These are phyloP conservation scores for Periconia digitata DNA, from an alignment of 2,329 filamentous ascomycete species.

Conservation along the genomic window DNA sequence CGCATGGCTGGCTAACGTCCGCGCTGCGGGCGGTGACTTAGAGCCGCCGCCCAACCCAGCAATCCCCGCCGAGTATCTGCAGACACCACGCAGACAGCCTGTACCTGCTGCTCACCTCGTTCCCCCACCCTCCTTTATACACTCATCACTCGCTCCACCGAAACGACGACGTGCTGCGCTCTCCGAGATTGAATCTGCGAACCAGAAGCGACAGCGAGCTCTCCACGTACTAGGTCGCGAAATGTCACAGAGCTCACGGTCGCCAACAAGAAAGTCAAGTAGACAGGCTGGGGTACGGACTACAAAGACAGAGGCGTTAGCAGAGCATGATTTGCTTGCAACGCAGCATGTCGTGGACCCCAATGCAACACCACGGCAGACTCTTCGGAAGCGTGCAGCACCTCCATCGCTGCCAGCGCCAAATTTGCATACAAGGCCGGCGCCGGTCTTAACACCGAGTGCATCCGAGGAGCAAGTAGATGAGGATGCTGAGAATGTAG, in stretches of 20 bases:
- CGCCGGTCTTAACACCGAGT: slow-evolving; percentile 12
- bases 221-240: slow-evolving; percentile 8
- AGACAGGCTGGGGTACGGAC: slow-evolving; percentile 9
- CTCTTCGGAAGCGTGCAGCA: slow-evolving; percentile 11
- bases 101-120: slow-evolving; percentile 9
- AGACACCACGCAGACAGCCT: slow-evolving; percentile 17
- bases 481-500: slow-evolving; percentile 7
- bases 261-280: slow-evolving; percentile 17
- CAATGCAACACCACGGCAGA: slow-evolving; percentile 7
- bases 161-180: slow-evolving; percentile 17
- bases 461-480: slow-evolving; percentile 13
- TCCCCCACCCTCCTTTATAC: slow-evolving; percentile 10
- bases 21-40: slow-evolving; percentile 14
- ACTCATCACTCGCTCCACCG: slow-evolving; percentile 10
- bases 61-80: slow-evolving; percentile 18
- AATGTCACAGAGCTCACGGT: slow-evolving; percentile 15
- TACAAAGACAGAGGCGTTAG: slow-evolving; percentile 8
- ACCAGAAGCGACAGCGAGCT: slow-evolving; percentile 18
- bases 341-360: slow-evolving; percentile 10
- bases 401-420: slow-evolving; percentile 9
- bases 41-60: slow-evolving; percentile 15
- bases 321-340: slow-evolving; percentile 8
- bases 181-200: slow-evolving; percentile 15
- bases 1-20: slow-evolving; percentile 16
- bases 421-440: slow-evolving; percentile 11